Evolutionary conservation across 176 grass and related monocot genomes (phyloP).

Genomic region (Hyparrhenia diplandra): DNA sequence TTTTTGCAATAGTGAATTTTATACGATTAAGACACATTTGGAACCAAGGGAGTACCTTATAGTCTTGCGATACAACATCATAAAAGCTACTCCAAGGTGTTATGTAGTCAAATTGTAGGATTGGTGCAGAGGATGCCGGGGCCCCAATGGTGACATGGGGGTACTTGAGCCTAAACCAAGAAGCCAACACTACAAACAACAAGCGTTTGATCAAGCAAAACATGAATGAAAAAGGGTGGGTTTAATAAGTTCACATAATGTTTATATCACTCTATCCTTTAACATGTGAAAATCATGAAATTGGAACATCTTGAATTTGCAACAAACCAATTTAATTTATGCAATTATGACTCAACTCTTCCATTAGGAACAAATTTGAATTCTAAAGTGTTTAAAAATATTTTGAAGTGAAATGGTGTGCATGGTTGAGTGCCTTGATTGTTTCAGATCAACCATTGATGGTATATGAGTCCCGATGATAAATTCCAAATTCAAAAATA

Average conservation of each 20-base stretch:
- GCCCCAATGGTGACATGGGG: conserved; percentile 85
- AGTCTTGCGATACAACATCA: conserved; percentile 73
- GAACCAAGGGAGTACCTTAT: conserved; percentile 40
- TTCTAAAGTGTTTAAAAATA: not conserved
- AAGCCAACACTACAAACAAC: conserved; percentile 38
- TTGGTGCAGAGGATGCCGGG: conserved; percentile 73
- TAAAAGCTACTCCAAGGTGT: conserved; percentile 76
- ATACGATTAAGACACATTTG: not conserved
- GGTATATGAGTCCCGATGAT: not conserved
- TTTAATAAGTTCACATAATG: not conserved
- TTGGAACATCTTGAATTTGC: not conserved
- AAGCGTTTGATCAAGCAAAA: not conserved
- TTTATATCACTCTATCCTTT: not conserved
- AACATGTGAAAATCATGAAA: not conserved
- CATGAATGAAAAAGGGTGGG: not conserved
- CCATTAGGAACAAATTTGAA: not conserved
- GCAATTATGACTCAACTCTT: not conserved
- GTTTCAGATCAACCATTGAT: not conserved
- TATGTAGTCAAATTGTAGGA: conserved; percentile 85
- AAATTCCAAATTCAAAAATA: too few species aligned
- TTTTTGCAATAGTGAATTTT: not conserved
- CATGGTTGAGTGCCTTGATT: not conserved
- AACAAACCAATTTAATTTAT: not conserved
- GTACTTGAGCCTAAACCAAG: conserved; percentile 97
- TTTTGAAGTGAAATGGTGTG: not conserved